These are phyloP conservation scores for Paraconiothyrium brasiliense DNA, from an alignment of 2,329 filamentous ascomycete genomes.

Conservation along the genomic window DNA sequence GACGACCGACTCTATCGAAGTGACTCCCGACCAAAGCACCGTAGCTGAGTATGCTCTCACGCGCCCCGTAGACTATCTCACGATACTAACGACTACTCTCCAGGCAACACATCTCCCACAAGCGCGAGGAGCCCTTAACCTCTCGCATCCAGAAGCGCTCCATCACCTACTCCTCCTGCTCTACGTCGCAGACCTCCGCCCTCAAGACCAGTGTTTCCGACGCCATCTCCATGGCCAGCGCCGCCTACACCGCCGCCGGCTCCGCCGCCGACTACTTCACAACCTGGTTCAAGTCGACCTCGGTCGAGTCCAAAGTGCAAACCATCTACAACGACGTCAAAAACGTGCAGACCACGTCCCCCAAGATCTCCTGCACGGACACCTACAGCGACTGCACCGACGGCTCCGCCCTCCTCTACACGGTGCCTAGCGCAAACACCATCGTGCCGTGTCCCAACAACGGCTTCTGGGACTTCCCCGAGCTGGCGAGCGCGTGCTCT, in stretches of 20 bases:
- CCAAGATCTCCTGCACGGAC: constrained; percentile 26
- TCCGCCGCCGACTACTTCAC: constrained; percentile 25
- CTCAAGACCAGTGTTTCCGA: constrained; percentile 23
- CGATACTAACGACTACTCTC: neutral
- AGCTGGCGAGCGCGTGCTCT: constrained; percentile 13
- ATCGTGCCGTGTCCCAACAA: constrained; percentile 24
- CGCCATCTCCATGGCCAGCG: constrained; percentile 27
- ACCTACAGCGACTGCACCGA: constrained; percentile 23
- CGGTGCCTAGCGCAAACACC: constrained; percentile 16
- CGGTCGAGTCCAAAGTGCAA: constrained; percentile 23
- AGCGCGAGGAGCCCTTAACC: constrained; percentile 16
- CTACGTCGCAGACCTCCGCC: constrained; percentile 21
- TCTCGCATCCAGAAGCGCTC: constrained; percentile 27
- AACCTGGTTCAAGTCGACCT: constrained; percentile 28
- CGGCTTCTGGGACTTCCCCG: constrained; percentile 23
- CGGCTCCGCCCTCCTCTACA: constrained; percentile 24
- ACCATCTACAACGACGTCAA: constrained; percentile 25
- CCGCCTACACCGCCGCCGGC: constrained; percentile 23
- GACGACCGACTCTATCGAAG: constrained; percentile 17
- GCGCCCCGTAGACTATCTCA: neutral
- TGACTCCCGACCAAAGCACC: constrained; percentile 18
- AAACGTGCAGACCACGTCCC: constrained; percentile 26
- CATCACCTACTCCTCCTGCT: constrained; percentile 27
- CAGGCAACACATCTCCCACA: constrained; percentile 24
- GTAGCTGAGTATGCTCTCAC: constrained; percentile 12